A percentile compares a stretch with the other conserved stretches of the same genome.
These are phyloP conservation scores for Tylopilus sp. DNA, from an alignment of 1,284 basidiomycete species.

Conservation along the genomic window DNA sequence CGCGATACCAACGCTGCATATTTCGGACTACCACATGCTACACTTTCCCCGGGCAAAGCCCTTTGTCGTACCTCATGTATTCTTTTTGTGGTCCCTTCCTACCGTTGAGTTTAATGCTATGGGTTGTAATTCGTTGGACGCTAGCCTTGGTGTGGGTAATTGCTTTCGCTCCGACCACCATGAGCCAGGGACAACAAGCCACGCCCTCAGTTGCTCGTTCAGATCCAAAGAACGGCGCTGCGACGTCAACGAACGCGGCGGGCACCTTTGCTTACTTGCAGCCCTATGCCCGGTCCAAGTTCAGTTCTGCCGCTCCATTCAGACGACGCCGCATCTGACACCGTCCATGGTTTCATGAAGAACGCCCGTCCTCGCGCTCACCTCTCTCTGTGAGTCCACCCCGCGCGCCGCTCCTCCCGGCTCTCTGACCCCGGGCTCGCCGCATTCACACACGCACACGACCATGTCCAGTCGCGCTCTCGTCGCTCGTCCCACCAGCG, in stretches of 20 bases:
- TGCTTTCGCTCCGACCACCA: neutral
- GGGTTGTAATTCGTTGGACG: neutral
- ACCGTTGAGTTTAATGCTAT: neutral
- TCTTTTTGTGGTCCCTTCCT: neutral
- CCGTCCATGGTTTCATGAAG: conserved; percentile 10
- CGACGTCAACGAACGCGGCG: conserved; percentile 17
- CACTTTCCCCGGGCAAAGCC: too few relatives aligned
- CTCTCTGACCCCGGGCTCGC: too few relatives aligned
- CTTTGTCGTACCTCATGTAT: neutral
- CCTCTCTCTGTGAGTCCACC: conserved; percentile 31
- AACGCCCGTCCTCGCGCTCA: conserved; percentile 25
- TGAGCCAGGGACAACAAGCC: conserved; percentile 5
- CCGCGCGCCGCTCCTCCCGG: too few relatives aligned
- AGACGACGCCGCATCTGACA: conserved; percentile 17
- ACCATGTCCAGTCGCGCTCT: conserved; percentile 40
- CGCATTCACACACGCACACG: too few relatives aligned
- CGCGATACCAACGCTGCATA: conserved; percentile 1
- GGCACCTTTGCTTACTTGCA: conserved; percentile 27
- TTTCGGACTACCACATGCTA: conserved; percentile 10
- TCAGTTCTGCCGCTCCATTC: conserved; percentile 19
- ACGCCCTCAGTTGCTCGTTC: neutral
- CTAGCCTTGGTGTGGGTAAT: too few relatives aligned
- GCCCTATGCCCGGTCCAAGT: conserved; percentile 32
- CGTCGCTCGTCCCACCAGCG: conserved; percentile 36
- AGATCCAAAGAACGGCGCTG: neutral